Conservation (phyloP, 140 eudicot species). For the Senecio squalidus region DNA sequence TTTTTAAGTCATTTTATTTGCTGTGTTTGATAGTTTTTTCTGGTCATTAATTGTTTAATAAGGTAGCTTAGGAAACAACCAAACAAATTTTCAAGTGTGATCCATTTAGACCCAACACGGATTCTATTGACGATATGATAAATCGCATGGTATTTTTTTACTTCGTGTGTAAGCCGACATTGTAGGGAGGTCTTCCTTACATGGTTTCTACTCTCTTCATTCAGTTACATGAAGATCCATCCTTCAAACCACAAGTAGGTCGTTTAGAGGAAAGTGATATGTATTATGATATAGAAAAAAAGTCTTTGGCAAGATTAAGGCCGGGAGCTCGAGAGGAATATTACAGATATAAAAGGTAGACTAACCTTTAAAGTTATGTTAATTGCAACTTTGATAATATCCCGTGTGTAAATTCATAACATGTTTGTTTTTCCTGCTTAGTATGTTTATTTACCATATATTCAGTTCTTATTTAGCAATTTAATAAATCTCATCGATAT, state of each 20-base stretch:
- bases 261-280: constrained; percentile 74
- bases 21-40: constrained; percentile 8
- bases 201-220: constrained; percentile 12
- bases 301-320: constrained; percentile 88
- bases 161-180: constrained; percentile 13
- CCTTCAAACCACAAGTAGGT: constrained; percentile 82
- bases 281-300: constrained; percentile 86
- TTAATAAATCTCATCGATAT: background rate
- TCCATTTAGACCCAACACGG: constrained; percentile 84
- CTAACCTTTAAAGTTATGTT: background rate
- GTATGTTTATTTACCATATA: background rate
- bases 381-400: background rate
- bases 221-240: constrained; percentile 77
- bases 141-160: constrained; percentile 52
- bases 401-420: background rate
- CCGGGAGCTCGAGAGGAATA: constrained; percentile 82
- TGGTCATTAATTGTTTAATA: constrained; percentile 6
- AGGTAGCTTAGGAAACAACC: constrained; percentile 92
- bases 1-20: too few relatives aligned
- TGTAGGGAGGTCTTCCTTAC: constrained; percentile 7
- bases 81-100: constrained; percentile 90
- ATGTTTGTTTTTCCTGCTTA: background rate
- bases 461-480: background rate
- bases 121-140: constrained; percentile 80
- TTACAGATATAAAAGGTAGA: constrained; percentile 73